phyloP scores from a whole-genome alignment of 768 basidiomycete genomes.

The Kwoniella mangroviensis region DNA sequence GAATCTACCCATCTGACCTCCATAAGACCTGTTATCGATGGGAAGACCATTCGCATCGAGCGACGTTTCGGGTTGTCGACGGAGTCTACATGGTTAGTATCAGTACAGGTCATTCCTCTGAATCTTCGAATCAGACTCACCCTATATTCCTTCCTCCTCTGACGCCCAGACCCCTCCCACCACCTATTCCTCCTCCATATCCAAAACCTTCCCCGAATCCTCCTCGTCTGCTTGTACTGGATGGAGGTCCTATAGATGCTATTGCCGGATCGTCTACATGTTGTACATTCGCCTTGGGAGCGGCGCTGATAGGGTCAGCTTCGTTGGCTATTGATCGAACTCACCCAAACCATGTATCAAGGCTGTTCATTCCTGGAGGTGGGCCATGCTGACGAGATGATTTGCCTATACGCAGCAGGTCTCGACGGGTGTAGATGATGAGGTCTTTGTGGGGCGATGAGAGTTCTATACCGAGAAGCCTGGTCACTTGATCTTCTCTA shows the following conservation, averaged over 20 bases:
- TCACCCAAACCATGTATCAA: constrained; percentile 48
- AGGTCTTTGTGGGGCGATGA: background rate
- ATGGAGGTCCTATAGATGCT: constrained; percentile 37
- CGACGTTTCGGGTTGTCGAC: constrained; percentile 26
- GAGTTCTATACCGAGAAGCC: constrained; percentile 8
- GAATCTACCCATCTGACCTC: constrained; percentile 43
- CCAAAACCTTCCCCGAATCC: constrained; percentile 52
- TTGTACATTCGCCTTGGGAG: background rate
- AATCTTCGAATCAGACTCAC: constrained; percentile 19
- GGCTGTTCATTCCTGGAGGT: constrained; percentile 22
- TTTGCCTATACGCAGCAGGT: constrained; percentile 34
- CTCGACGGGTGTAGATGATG: constrained; percentile 24
- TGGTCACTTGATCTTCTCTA: constrained; percentile 12
- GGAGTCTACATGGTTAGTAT: constrained; percentile 25
- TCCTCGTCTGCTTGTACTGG: constrained; percentile 23
- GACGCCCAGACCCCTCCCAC: constrained; percentile 30
- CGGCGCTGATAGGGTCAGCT: constrained; percentile 11
- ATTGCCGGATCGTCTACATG: constrained; percentile 47
- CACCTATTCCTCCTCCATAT: constrained; percentile 49
- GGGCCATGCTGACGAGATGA: constrained; percentile 15
- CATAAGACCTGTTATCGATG: constrained; percentile 18
- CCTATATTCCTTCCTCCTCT: constrained; percentile 40
- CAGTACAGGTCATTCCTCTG: constrained; percentile 7
- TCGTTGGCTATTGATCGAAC: constrained; percentile 2
- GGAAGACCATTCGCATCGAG: constrained; percentile 26